Evolutionary conservation across 2,329 filamentous ascomycete species (phyloP).

Genomic region (Ceratocystis lukuohia): DNA sequence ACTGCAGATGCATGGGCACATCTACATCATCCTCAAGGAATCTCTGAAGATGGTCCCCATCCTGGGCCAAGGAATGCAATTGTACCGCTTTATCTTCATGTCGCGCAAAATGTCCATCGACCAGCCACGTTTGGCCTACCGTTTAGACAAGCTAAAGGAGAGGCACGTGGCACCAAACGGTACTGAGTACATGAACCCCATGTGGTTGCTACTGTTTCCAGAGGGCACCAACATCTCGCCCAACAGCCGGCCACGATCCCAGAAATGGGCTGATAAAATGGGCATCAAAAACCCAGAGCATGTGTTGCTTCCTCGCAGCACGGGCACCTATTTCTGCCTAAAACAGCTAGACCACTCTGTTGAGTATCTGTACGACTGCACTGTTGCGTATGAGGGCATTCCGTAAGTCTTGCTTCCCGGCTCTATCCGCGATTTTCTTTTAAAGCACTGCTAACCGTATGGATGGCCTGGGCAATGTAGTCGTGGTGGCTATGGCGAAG

Average conservation of each 20-base stretch:
- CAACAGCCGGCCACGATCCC: constrained; percentile 57
- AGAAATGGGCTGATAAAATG: constrained; percentile 62
- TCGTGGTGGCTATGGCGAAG: constrained; percentile 72
- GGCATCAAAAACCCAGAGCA: constrained; percentile 61
- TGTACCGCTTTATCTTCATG: constrained; percentile 84
- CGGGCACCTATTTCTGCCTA: constrained; percentile 66
- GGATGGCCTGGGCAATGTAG: constrained; percentile 29
- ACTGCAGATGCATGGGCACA: constrained; percentile 66
- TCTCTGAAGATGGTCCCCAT: constrained; percentile 70
- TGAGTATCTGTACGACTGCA: constrained; percentile 84
- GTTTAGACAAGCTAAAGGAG: constrained; percentile 55
- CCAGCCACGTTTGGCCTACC: constrained; percentile 58
- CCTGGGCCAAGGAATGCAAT: constrained; percentile 68
- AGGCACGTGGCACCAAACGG: constrained; percentile 40
- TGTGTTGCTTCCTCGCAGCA: constrained; percentile 63
- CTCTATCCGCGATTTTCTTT: background rate
- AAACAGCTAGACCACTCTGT: constrained; percentile 60
- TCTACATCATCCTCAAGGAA: constrained; percentile 86
- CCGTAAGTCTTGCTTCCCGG: constrained; percentile 46
- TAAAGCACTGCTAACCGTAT: background rate
- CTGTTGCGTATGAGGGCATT: constrained; percentile 86
- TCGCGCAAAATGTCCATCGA: constrained; percentile 80
- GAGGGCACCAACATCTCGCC: constrained; percentile 72
- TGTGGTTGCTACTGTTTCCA: constrained; percentile 83
- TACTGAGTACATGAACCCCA: constrained; percentile 51